A percentile compares a stretch with the other conserved stretches of the same genome.
Conservation (phyloP, 78 protist species). For the Dictyostelium firmibasis region DNA sequence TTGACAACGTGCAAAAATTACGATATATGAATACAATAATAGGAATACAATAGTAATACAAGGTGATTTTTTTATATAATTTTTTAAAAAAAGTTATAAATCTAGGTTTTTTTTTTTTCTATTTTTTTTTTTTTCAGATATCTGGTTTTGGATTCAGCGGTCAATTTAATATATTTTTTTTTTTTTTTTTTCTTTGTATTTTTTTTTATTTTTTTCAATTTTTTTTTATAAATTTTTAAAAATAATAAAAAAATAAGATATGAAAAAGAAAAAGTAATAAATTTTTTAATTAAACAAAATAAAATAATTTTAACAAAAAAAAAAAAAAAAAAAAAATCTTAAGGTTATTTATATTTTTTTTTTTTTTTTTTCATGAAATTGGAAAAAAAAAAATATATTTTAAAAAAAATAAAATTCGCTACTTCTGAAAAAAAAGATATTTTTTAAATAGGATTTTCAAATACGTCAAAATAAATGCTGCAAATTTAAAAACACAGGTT, state of each 20-base stretch:
- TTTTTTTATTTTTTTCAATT: too few relatives aligned
- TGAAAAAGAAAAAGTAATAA: neutral
- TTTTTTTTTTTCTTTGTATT: too few relatives aligned
- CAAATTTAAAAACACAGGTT: neutral
- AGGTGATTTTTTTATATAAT: too few relatives aligned
- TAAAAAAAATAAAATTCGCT: neutral
- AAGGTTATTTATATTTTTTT: neutral
- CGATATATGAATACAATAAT: neutral
- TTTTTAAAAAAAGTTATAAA: too few relatives aligned
- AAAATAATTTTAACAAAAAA: too few relatives aligned
- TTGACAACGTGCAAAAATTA: neutral
- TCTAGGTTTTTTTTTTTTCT: too few relatives aligned
- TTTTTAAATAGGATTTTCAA: neutral
- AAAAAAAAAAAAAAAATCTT: too few relatives aligned
- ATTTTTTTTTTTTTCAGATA: too few relatives aligned
- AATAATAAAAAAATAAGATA: too few relatives aligned
- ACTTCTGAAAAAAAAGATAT: neutral
- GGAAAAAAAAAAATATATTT: neutral
- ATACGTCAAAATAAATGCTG: neutral
- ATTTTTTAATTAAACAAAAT: neutral
- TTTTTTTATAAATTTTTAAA: too few relatives aligned
- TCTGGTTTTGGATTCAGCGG: too few relatives aligned
- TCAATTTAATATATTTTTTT: too few relatives aligned
- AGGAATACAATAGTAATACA: neutral
- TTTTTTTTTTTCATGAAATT: neutral